Evolutionary conservation across 2,329 filamentous ascomycete genomes (phyloP).

Genomic region (Fusarium chaquense): DNA sequence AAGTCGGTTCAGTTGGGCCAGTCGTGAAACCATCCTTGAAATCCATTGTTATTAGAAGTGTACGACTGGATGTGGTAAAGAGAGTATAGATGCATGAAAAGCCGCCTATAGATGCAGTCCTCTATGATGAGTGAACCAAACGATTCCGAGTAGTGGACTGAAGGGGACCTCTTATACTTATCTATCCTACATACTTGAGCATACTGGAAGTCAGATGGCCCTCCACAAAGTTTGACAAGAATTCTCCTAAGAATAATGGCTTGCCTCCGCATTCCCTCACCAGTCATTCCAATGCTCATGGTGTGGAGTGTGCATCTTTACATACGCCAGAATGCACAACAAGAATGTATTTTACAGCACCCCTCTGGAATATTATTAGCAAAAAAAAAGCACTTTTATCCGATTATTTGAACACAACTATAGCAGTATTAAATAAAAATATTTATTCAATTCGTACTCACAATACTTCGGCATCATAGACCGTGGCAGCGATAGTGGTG

Average conservation of each 20-base stretch:
- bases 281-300: slow-evolving; percentile 35
- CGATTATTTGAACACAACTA: neutral
- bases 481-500: neutral
- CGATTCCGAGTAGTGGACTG: neutral
- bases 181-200: neutral
- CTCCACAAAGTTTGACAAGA: slow-evolving; percentile 39
- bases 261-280: slow-evolving; percentile 42
- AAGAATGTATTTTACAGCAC: slow-evolving; percentile 33
- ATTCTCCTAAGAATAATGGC: slow-evolving; percentile 39
- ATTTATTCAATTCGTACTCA: neutral
- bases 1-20: neutral
- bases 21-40: neutral
- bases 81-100: neutral
- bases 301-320: slow-evolving; percentile 39
- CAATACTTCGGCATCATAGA: neutral
- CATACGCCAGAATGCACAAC: slow-evolving; percentile 27
- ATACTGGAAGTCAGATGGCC: slow-evolving; percentile 26
- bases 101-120: neutral
- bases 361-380: slow-evolving; percentile 10
- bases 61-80: neutral
- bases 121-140: too few relatives aligned
- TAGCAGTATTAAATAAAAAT: neutral
- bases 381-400: neutral
- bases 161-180: slow-evolving; percentile 34
- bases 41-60: neutral